A percentile compares a stretch with the other conserved stretches of the same genome.
Evolutionary conservation across 176 grass and related monocot species (phyloP).

Genomic region (maize (Zea mays)): DNA sequence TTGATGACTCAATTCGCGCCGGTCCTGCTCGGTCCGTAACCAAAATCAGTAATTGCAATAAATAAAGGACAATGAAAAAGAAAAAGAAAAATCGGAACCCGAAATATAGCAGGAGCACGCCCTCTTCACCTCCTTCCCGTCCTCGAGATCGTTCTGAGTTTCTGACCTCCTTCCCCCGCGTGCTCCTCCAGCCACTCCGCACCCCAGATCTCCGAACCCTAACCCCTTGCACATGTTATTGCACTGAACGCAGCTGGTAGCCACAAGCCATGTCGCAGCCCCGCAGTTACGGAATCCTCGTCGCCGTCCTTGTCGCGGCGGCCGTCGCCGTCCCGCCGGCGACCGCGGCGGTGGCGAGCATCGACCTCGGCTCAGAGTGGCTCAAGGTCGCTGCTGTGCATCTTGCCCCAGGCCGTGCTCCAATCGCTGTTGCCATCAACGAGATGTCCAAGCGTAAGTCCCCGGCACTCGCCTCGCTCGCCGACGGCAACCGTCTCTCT

Average conservation of each 20-base stretch:
- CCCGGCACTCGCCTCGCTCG: conserved; percentile 71
- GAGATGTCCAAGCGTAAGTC: conserved; percentile 99
- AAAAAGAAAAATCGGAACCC: not conserved
- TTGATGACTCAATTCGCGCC: conserved; percentile 22
- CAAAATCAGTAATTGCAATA: conserved; percentile 1
- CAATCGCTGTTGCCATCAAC: conserved; percentile 88
- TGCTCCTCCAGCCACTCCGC: conserved; percentile 37
- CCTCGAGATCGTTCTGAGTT: conserved; percentile 38
- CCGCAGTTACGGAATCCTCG: conserved; percentile 17
- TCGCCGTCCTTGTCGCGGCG: conserved; percentile 27
- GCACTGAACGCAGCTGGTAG: conserved; percentile 27
- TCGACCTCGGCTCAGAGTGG: conserved; percentile 97
- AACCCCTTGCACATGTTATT: conserved; percentile 36
- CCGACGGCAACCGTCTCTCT: conserved; percentile 69
- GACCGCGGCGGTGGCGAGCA: conserved; percentile 80
- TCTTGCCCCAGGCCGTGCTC: conserved; percentile 70
- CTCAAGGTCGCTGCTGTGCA: conserved; percentile 92
- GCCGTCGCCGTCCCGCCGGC: conserved; percentile 41
- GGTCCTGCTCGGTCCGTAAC: not conserved
- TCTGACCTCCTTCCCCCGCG: conserved; percentile 31
- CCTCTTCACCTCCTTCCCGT: conserved; percentile 28
- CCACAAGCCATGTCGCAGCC: conserved; percentile 25
- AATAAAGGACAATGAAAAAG: conserved; percentile 2
- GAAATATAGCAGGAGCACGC: conserved; percentile 33
- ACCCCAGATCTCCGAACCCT: conserved; percentile 53